Evolutionary conservation across 2,329 filamentous ascomycete species (phyloP), one percentile per base, ranked within the genome.

Genomic region (Scortechinia acanthostroma): DNA sequence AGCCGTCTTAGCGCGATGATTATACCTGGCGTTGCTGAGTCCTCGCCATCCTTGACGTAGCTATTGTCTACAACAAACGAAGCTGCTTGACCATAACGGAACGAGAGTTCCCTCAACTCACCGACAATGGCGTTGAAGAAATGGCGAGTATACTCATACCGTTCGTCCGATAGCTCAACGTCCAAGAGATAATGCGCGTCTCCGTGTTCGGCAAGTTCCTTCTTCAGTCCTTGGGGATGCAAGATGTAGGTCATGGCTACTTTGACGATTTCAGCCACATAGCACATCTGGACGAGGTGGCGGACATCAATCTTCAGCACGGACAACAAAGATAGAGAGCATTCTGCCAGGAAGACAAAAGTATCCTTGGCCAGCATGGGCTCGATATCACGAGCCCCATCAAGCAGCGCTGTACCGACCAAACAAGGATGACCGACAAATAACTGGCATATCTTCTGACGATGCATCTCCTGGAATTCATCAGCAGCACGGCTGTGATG

Each of bases 201-300:
- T 17, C 35, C 35, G 20, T 40, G 6, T 6, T 6, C 6, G 6
- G 35, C 17, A 13, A 40, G 17, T 19, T 40, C 35, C 35, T 40
- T 6, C 17, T 40, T 62, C 10, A 76, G 56, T 70, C 74, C 82
- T 45, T 61, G 64, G 4, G 66, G 62, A 3, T 65, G 58, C 0
- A 74, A 68, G 42, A 79, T 71, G 55, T 77, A 80, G 70, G 54
- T 77, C 70, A 49, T 72, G 73, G 15, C 74, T 4, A 90, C 82
- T 64, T 95, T 94, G 48, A 94, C 80, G 47, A 98, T 80, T 63
- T 98, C 93, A 2, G 88, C 88, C 46, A 95, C 74, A 58, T 95
- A 96, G 65, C 90, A 96, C 42, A 97, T 70, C 28, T 86, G 82
- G 43, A 97, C 65, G 44, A 97, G 63, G 60, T 95, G 86, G 33